Percentiles rank a stretch among this genome's conserved stretches.
These are phyloP conservation scores for Scheffersomyces cryptocercus DNA, from an alignment of 1,139 yeast species.

Conservation along the genomic window DNA sequence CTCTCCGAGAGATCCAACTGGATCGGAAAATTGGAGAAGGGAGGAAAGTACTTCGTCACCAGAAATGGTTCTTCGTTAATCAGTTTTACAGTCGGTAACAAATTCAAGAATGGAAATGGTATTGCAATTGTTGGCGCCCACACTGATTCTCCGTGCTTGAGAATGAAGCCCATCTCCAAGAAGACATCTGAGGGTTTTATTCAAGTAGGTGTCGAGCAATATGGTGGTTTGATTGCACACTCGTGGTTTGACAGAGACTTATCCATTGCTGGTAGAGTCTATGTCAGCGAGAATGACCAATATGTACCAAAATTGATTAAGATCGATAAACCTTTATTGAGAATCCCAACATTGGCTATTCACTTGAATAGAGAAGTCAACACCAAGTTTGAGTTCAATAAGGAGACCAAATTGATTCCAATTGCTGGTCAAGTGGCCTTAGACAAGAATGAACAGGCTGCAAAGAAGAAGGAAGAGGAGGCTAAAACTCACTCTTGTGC, in stretches of 20 bases:
- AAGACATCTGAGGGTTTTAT: constrained; percentile 72
- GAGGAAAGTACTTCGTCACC: constrained; percentile 75
- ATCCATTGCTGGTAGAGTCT: constrained; percentile 89
- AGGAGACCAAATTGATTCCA: constrained; percentile 84
- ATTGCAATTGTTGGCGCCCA: constrained; percentile 91
- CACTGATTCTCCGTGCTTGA: constrained; percentile 90
- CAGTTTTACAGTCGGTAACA: constrained; percentile 79
- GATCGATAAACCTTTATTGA: constrained; percentile 77
- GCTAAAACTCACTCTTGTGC: constrained; percentile 40
- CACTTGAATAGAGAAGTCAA: constrained; percentile 81
- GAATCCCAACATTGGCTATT: constrained; percentile 94
- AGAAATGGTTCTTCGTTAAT: constrained; percentile 86
- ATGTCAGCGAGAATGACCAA: constrained; percentile 53
- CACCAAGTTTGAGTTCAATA: constrained; percentile 82
- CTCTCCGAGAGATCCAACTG: constrained; percentile 75
- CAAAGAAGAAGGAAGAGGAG: constrained; percentile 13
- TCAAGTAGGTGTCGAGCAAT: constrained; percentile 91
- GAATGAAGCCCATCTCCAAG: constrained; percentile 88
- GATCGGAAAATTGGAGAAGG: constrained; percentile 55
- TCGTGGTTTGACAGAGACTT: constrained; percentile 93
- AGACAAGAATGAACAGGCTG: constrained; percentile 28
- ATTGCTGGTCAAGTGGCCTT: constrained; percentile 69
- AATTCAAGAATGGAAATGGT: constrained; percentile 80
- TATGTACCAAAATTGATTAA: constrained; percentile 70
- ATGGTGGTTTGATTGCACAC: constrained; percentile 95